Percentiles rank a stretch among this genome's conserved stretches.
phyloP scores from a whole-genome alignment of 768 basidiomycete genomes.

The Coprinellus micaceus region DNA sequence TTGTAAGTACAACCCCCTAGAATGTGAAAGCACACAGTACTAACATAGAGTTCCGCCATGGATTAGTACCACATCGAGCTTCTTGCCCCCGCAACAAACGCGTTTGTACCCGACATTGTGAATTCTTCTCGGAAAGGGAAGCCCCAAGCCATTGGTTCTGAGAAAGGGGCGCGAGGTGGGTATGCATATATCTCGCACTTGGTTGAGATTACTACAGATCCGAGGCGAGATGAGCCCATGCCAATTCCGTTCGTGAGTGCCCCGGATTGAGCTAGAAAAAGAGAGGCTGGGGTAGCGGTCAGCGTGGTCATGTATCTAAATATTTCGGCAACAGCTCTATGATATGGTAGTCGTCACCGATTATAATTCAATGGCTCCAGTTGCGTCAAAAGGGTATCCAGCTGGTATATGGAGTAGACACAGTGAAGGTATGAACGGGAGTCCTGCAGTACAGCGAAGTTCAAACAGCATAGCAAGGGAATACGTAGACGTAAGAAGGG shows the following conservation, averaged over 20 bases:
- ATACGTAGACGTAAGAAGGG: too few species aligned
- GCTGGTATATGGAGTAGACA: too few species aligned
- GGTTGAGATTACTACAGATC: not conserved
- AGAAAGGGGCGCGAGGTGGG: not conserved
- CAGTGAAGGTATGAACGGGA: too few species aligned
- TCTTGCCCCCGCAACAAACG: not conserved
- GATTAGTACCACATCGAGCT: not conserved
- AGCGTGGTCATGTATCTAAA: too few species aligned
- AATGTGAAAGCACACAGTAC: not conserved
- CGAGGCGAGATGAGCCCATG: not conserved
- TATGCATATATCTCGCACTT: not conserved
- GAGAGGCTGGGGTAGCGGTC: too few species aligned
- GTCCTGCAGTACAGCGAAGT: too few species aligned
- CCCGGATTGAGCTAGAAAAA: too few species aligned
- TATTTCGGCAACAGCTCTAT: too few species aligned
- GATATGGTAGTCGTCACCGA: too few species aligned
- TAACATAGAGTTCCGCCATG: not conserved
- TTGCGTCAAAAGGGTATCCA: too few species aligned
- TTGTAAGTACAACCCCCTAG: not conserved
- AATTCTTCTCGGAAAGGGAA: not conserved
- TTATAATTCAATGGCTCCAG: too few species aligned
- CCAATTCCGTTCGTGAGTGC: not conserved
- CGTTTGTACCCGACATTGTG: not conserved
- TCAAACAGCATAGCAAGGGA: too few species aligned
- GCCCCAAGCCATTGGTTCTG: not conserved